These are phyloP conservation scores for Xylaria sp. DNA, from an alignment of 2,329 filamentous ascomycete genomes.

Conservation along the genomic window DNA sequence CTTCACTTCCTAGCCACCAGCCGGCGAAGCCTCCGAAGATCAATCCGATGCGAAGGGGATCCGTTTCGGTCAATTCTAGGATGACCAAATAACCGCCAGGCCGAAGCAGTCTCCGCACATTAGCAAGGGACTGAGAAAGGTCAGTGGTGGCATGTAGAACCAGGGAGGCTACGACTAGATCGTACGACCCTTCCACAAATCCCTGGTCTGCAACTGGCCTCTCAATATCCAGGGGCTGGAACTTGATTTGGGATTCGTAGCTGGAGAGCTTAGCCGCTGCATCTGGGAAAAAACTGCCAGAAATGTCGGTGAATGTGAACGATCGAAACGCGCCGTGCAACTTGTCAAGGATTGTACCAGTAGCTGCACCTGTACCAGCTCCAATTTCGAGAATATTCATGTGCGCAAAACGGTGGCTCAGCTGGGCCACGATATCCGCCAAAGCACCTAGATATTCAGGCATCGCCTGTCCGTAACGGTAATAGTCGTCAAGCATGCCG, in stretches of 20 bases:
- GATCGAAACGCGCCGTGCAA: constrained; percentile 19
- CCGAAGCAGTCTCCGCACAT: constrained; percentile 47
- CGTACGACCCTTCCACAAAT: constrained; percentile 40
- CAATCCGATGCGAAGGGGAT: constrained; percentile 15
- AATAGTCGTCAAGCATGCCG: constrained; percentile 41
- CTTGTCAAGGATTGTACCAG: constrained; percentile 10
- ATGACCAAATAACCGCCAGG: constrained; percentile 52
- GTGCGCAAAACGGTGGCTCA: constrained; percentile 48
- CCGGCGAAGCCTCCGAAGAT: constrained; percentile 15
- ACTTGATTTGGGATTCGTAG: not conserved
- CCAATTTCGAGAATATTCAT: constrained; percentile 52
- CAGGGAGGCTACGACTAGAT: constrained; percentile 49
- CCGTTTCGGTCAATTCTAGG: constrained; percentile 11
- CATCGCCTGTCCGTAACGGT: constrained; percentile 35
- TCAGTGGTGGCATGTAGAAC: constrained; percentile 45
- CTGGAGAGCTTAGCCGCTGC: not conserved
- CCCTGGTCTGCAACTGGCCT: constrained; percentile 48
- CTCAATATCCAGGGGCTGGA: constrained; percentile 37
- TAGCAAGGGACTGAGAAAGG: constrained; percentile 41
- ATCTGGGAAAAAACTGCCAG: constrained; percentile 14
- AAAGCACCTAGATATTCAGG: constrained; percentile 33
- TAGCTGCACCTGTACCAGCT: constrained; percentile 34
- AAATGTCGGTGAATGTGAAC: constrained; percentile 37
- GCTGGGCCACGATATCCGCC: constrained; percentile 46
- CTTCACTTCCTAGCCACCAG: constrained; percentile 27